phyloP scores from a whole-genome alignment of 2,329 filamentous ascomycete genomes.

The Fusarium metavorans region DNA sequence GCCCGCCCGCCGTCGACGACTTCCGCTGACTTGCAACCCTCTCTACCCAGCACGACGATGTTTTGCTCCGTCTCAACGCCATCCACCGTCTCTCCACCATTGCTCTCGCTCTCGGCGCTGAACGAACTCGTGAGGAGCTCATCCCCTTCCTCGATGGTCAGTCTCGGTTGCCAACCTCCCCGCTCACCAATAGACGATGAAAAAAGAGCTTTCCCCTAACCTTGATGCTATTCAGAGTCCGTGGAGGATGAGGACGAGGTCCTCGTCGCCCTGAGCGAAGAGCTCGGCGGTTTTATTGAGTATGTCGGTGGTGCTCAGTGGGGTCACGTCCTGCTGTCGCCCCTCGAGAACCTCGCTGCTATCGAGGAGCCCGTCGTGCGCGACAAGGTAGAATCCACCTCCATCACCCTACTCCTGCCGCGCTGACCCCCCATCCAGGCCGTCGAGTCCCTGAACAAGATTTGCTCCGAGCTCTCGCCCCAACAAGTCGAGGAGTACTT shows the following conservation, averaged over 20 bases:
- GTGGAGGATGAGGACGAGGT: constrained; percentile 99
- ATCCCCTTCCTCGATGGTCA: constrained; percentile 99
- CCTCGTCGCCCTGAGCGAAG: constrained; percentile 94
- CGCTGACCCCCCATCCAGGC: constrained; percentile 67
- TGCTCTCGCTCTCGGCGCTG: constrained; percentile 92
- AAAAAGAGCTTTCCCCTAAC: constrained; percentile 34
- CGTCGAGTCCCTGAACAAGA: constrained; percentile 99
- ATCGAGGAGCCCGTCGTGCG: constrained; percentile 98
- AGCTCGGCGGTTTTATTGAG: constrained; percentile 96
- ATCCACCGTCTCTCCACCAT: constrained; percentile 99
- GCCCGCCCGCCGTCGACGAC: constrained; percentile 40
- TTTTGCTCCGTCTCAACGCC: constrained; percentile 95
- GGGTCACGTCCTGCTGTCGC: constrained; percentile 95
- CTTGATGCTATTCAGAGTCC: constrained; percentile 74
- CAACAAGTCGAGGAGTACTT: constrained; percentile 98
- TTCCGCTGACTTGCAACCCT: constrained; percentile 36
- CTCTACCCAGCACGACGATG: constrained; percentile 87
- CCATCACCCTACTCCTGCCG: not conserved
- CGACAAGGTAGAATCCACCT: constrained; percentile 80
- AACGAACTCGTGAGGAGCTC: constrained; percentile 97
- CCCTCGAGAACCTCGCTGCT: constrained; percentile 95
- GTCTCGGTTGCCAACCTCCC: constrained; percentile 52
- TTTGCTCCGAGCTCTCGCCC: constrained; percentile 90
- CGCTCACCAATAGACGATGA: constrained; percentile 25
- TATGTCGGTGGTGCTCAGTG: constrained; percentile 95